phyloP scores from a whole-genome alignment of 23 red algal genomes.

The Agarophyton chilense region DNA sequence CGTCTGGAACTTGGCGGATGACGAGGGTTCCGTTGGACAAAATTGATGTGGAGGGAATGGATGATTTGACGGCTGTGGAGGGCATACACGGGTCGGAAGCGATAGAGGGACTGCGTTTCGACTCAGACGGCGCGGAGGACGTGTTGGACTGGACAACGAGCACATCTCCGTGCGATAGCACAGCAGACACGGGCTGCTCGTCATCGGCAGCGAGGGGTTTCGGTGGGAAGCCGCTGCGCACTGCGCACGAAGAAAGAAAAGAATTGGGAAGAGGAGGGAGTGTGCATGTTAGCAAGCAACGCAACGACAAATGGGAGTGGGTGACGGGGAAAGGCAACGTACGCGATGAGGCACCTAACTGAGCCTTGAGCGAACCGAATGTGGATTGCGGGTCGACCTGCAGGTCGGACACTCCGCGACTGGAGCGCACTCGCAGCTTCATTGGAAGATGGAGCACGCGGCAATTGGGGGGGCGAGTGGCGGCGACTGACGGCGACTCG shows the following conservation, averaged over 20 bases:
- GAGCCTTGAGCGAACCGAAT: constrained; percentile 13
- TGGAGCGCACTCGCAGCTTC: constrained; percentile 65
- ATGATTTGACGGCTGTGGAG: not conserved
- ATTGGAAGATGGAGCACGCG: not conserved
- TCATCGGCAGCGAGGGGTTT: constrained; percentile 42
- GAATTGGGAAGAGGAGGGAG: not conserved
- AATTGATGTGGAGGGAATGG: constrained; percentile 34
- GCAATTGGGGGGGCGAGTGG: not conserved
- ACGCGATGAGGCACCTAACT: constrained; percentile 42
- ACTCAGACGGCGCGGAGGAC: not conserved
- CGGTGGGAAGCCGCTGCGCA: constrained; percentile 61
- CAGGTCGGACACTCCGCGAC: constrained; percentile 28
- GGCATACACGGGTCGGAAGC: not conserved
- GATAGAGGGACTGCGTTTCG: not conserved
- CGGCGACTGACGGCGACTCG: not conserved
- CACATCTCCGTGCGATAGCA: constrained; percentile 45
- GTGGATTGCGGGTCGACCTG: constrained; percentile 35
- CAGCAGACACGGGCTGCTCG: not conserved
- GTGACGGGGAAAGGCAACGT: not conserved
- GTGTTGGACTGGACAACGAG: constrained; percentile 55
- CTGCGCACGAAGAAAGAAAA: not conserved
- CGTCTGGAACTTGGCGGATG: constrained; percentile 87
- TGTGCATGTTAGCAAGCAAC: not conserved
- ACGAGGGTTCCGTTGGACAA: constrained; percentile 48
- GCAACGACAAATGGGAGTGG: not conserved